These are phyloP conservation scores for Lachancea waltii DNA, from an alignment of 805 yeast genomes.

Conservation along the genomic window DNA sequence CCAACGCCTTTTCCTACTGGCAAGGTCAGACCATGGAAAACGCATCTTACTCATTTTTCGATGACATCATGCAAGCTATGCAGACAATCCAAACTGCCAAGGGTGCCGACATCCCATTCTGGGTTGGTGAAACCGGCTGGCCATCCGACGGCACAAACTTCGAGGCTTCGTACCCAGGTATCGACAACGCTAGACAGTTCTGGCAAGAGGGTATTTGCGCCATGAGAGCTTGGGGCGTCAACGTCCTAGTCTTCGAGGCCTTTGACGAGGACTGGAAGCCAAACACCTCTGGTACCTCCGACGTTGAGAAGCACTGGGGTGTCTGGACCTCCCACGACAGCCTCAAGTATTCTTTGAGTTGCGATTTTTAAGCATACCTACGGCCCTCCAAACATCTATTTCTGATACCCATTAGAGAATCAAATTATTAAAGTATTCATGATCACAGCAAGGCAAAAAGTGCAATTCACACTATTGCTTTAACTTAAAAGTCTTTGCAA, in stretches of 20 bases:
- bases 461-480: background rate
- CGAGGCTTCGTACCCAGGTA: slow-evolving; percentile 60
- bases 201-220: slow-evolving; percentile 91
- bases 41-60: slow-evolving; percentile 87
- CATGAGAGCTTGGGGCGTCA: slow-evolving; percentile 92
- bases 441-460: too few species aligned
- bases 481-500: background rate
- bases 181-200: slow-evolving; percentile 66
- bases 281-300: slow-evolving; percentile 73
- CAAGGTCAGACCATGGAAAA: slow-evolving; percentile 86
- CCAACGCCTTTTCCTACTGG: slow-evolving; percentile 98
- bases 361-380: slow-evolving; percentile 34
- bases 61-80: slow-evolving; percentile 96
- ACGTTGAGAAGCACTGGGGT: slow-evolving; percentile 95
- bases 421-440: too few species aligned
- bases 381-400: background rate
- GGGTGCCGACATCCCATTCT: slow-evolving; percentile 84
- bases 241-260: slow-evolving; percentile 90
- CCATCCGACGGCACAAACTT: slow-evolving; percentile 78
- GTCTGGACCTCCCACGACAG: slow-evolving; percentile 53
- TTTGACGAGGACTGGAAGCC: slow-evolving; percentile 97
- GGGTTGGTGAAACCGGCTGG: slow-evolving; percentile 99
- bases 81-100: slow-evolving; percentile 79
- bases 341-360: slow-evolving; percentile 42
- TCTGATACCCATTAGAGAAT: background rate